Evolutionary conservation across 2,329 filamentous ascomycete species (phyloP), one percentile per base, ranked within the genome.

Genomic region (Colletotrichum simmondsii): DNA sequence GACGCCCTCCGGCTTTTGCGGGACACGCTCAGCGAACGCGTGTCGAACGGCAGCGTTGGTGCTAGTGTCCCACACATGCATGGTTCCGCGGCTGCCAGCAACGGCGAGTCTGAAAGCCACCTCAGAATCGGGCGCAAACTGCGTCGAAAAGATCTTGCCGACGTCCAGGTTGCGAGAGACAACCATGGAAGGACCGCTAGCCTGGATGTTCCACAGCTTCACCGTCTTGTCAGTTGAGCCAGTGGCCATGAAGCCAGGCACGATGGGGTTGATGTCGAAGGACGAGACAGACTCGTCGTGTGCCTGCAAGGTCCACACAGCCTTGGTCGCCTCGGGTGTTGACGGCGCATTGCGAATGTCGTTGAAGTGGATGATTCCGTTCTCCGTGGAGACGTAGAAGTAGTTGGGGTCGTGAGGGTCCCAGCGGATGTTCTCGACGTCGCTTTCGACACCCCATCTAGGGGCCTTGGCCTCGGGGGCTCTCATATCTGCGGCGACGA

Each of bases 401-500:
- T 90, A 95, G 87, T 98, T 97, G 6, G 92, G 86, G 82, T 98
- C 92, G 82, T 98, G 96, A 19, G 95, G 93, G 84, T 99, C 94
- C 96, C 97, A 99, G 77, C 91, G 90, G 49, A 98, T 92, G 75
- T 91, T 93, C 87, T 99, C 97, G 53, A 99, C 95, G 79, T 99
- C 97, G 81, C 94, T 95, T 84, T 98, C 96, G 2, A 98, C 96
- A 32, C 94, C 94, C 94, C 97, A 98, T 78, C 94, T 90, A 14
- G 95, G 92, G 26, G 89, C 91, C 81, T 93, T 92, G 58, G 94
- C 92, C 67, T 95, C 94, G 16, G 96, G 95, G 26, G 96, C 94
- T 76, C 97, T 91, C 96, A 99, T 98, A 81, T 99, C 97, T 3
- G 95, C 94, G n/a, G 94, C 95, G 10, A 98, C 94, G 11, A 98